Evolutionary conservation across 495 filamentous ascomycete species (phyloP), one percentile per base, ranked within the genome.

Genomic region (Margaritispora aquatica): DNA sequence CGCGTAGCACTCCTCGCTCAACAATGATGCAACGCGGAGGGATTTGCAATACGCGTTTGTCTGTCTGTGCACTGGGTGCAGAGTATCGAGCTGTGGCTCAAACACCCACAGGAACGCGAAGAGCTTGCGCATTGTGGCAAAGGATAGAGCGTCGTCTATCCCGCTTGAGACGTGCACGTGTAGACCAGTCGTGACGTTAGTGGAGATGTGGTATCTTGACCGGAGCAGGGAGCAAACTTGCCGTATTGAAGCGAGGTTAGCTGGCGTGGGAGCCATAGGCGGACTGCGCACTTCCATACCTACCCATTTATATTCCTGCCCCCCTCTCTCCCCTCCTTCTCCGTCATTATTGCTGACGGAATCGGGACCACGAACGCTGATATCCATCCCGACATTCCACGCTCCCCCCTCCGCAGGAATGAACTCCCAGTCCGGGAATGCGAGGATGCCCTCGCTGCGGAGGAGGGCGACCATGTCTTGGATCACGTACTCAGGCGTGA

Each of bases 31-130:
- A 11, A 36, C 21, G 11, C 63, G 51, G 15, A 62, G 55, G 0
- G 56, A 50, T 0, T 4, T 3, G 13, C 27, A 44, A 22, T 26
- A 59, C 10, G 9, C 20, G 13, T 0, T 13, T 19, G 26, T 17
- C 15, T 29, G 21, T 15, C 60, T 29, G 17, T 41, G 1, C 0
- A 10, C 19, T 1, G 65, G 55, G 55, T 77, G 75, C 0, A 79
- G 55, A 11, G 61, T 61, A 22, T 73, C 67, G 13, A 77, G 26
- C 41, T 68, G 65, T 0, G 67, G 70, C 48, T 75, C 73, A 27
- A 72, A 71, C 17, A 70, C 70, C 60, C 69, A 75, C 2, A 71
- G 55, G 19, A 77, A 69, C 7, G 65, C 60, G 8, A 68, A 58
- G 1, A 75, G 51, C n/a, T 72, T 73, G 27, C 19, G 7, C 17